These are phyloP conservation scores for Ceratorhiza oryzae-sativae DNA, from an alignment of 1,284 basidiomycete genomes.

Conservation along the genomic window DNA sequence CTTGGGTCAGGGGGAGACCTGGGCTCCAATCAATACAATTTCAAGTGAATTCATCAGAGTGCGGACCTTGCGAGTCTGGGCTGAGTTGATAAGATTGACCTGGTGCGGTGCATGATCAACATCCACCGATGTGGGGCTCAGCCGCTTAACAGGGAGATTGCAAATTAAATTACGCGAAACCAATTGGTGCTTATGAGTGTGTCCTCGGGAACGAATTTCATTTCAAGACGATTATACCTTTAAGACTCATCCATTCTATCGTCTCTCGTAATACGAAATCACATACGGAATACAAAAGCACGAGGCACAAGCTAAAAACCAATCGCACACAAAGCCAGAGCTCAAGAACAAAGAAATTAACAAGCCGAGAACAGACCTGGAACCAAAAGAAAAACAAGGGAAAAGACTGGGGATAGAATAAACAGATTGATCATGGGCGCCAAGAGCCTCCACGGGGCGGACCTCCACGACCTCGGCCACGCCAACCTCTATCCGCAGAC, in stretches of 20 bases:
- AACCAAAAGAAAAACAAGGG: conserved; percentile 2
- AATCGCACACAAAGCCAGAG: neutral
- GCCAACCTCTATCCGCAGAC: conserved; percentile 5
- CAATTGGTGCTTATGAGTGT: too few relatives aligned
- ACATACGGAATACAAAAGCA: neutral
- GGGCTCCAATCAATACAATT: too few relatives aligned
- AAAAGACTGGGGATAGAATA: neutral
- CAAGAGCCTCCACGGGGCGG: conserved; percentile 2
- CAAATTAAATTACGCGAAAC: too few relatives aligned
- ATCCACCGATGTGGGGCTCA: too few relatives aligned
- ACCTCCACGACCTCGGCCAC: conserved; percentile 16
- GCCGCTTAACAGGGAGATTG: too few relatives aligned
- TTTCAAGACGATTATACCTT: too few relatives aligned
- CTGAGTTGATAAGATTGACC: too few relatives aligned
- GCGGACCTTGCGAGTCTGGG: too few relatives aligned
- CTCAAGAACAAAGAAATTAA: neutral
- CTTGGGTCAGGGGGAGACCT: too few relatives aligned
- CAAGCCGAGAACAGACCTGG: neutral
- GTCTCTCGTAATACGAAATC: neutral
- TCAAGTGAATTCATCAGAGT: too few relatives aligned
- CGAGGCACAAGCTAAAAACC: neutral
- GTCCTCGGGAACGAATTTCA: too few relatives aligned
- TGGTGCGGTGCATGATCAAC: too few relatives aligned
- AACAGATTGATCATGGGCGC: neutral
- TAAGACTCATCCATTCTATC: conserved; percentile 8